phyloP scores from a whole-genome alignment of 352 stramenopile species.

The Pythium rhizo-oryzae region DNA sequence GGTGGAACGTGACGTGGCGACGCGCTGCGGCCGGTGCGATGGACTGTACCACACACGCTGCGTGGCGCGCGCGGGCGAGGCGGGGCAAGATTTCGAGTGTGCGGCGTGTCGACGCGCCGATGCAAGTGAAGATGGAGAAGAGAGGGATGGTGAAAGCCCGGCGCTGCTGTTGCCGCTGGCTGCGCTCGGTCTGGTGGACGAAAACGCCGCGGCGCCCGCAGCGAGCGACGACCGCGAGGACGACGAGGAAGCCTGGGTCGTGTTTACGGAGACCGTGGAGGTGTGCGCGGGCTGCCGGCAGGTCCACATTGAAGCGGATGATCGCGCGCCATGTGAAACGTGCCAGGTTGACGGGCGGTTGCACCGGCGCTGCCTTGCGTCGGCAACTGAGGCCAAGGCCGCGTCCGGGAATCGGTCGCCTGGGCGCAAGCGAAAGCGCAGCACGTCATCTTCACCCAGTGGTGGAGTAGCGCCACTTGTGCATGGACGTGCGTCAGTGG shows the following conservation, averaged over 20 bases:
- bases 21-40: conserved; percentile 30
- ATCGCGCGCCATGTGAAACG: conserved; percentile 36
- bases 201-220: conserved; percentile 1
- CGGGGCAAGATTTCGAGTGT: conserved; percentile 11
- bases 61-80: background rate
- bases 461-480: background rate
- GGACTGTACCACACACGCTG: conserved; percentile 30
- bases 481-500: background rate
- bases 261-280: conserved; percentile 48
- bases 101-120: conserved; percentile 5
- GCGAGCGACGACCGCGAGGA: conserved; percentile 10
- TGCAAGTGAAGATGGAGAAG: background rate
- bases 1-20: background rate
- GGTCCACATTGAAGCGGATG: conserved; percentile 42
- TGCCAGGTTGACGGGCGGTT: conserved; percentile 39
- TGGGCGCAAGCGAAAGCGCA: conserved; percentile 28
- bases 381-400: background rate
- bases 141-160: background rate
- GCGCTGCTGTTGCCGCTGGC: conserved; percentile 43
- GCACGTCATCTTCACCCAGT: background rate
- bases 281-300: conserved; percentile 63
- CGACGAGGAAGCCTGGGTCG: conserved; percentile 25
- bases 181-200: conserved; percentile 22
- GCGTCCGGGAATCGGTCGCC: conserved; percentile 2
- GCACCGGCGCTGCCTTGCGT: conserved; percentile 34